These are phyloP conservation scores for Saccharomyces pastorianus DNA, from an alignment of 1,139 yeast species.

Conservation along the genomic window DNA sequence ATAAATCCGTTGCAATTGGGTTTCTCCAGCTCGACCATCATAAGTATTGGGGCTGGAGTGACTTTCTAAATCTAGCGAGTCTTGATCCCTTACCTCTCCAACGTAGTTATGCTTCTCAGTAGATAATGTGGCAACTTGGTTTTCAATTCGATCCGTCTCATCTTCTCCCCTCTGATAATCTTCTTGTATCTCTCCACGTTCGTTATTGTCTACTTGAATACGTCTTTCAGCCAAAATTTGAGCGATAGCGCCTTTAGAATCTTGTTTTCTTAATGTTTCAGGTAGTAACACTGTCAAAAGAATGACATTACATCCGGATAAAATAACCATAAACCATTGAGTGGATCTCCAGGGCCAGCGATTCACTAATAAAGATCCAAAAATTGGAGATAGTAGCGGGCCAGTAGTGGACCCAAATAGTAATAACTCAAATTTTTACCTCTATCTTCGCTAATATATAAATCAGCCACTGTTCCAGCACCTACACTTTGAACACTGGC, in stretches of 20 bases:
- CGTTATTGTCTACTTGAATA: conserved; percentile 1
- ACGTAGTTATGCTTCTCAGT: neutral
- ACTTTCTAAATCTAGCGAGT: neutral
- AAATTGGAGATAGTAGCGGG: conserved; percentile 76
- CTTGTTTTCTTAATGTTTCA: conserved; percentile 61
- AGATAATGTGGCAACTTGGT: neutral
- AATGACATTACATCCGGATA: conserved; percentile 49
- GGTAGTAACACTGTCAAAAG: conserved; percentile 55
- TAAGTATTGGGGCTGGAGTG: neutral
- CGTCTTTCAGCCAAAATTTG: conserved; percentile 37
- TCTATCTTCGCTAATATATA: conserved; percentile 58
- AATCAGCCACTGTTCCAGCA: conserved; percentile 78
- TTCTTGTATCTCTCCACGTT: neutral
- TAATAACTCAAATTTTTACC: conserved; percentile 77
- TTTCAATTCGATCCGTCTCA: neutral
- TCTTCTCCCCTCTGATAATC: neutral
- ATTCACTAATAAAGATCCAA: conserved; percentile 69
- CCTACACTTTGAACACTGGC: conserved; percentile 87
- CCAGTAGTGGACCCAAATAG: conserved; percentile 74
- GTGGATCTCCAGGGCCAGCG: conserved; percentile 86
- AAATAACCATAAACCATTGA: conserved; percentile 72
- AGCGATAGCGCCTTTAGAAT: conserved; percentile 42
- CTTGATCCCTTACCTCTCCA: neutral
- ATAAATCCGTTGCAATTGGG: conserved; percentile 10
- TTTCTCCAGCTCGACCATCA: conserved; percentile 2